Evolutionary conservation across 257 asterid genomes (phyloP).

Genomic region (Forsythia viridissima): DNA sequence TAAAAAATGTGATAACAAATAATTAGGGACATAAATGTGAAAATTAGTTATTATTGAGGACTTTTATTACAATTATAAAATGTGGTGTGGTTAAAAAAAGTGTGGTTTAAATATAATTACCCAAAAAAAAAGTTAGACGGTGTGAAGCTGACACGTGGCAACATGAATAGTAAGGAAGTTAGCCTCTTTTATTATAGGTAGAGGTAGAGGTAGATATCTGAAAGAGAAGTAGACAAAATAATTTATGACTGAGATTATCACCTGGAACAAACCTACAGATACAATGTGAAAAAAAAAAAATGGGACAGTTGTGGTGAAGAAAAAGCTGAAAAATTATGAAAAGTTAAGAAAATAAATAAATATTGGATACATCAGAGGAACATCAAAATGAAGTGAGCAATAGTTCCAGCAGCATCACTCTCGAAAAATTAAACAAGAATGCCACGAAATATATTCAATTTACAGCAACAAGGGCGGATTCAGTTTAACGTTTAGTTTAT

Average conservation of each 20-base stretch:
- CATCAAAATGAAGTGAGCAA: not conserved
- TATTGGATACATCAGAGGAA: not conserved
- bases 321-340: slow-evolving; percentile 18
- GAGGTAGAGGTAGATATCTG: too few species aligned
- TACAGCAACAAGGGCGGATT: not conserved
- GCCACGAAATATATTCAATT: slow-evolving; percentile 17
- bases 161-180: too few species aligned
- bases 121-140: too few species aligned
- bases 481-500: not conserved
- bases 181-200: too few species aligned
- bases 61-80: too few species aligned
- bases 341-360: slow-evolving; percentile 1
- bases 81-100: too few species aligned
- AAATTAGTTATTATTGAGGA: too few species aligned
- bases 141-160: too few species aligned
- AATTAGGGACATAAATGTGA: too few species aligned
- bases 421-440: slow-evolving; percentile 8
- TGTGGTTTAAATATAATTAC: too few species aligned
- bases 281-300: slow-evolving; percentile 4
- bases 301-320: not conserved
- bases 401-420: slow-evolving; percentile 14
- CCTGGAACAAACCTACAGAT: not conserved
- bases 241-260: slow-evolving; percentile 16
- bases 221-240: slow-evolving; percentile 7
- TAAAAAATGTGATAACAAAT: too few species aligned